These are phyloP conservation scores for Diaporthe sp. DNA, from an alignment of 2,329 filamentous ascomycete species.

Conservation along the genomic window DNA sequence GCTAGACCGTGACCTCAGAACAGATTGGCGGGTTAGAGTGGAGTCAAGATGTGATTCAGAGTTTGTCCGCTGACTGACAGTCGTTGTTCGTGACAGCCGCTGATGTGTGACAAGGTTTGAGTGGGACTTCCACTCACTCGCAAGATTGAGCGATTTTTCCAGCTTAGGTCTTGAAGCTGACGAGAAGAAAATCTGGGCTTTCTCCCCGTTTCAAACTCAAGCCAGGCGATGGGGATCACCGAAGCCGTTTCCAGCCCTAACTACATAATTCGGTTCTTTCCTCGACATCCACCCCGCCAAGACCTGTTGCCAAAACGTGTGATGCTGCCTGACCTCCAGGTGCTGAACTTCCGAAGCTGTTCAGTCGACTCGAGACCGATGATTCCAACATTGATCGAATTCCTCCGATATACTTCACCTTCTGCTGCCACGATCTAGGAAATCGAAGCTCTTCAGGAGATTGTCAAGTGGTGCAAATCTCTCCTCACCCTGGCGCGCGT, in stretches of 20 bases:
- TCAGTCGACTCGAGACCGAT: background rate
- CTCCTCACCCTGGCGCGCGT: conserved; percentile 44
- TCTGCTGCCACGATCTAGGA: background rate
- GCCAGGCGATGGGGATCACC: background rate
- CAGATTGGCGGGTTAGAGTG: background rate
- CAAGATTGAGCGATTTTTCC: background rate
- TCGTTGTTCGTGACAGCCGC: background rate
- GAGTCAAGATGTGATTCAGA: background rate
- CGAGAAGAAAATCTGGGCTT: background rate
- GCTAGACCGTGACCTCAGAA: background rate
- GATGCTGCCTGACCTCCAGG: background rate
- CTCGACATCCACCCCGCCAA: background rate
- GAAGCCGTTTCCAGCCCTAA: too few species aligned
- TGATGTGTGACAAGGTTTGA: background rate
- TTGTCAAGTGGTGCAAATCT: conserved; percentile 40
- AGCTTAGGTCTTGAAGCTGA: background rate
- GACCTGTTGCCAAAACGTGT: background rate
- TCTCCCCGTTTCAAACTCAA: background rate
- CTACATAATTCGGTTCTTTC: background rate
- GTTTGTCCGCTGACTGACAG: background rate
- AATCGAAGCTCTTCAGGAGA: background rate
- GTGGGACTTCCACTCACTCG: background rate
- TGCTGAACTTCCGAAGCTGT: background rate
- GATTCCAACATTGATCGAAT: background rate
- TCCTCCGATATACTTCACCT: background rate